Conservation (phyloP, 345 rosid genomes). For the Citrus australasica region DNA sequence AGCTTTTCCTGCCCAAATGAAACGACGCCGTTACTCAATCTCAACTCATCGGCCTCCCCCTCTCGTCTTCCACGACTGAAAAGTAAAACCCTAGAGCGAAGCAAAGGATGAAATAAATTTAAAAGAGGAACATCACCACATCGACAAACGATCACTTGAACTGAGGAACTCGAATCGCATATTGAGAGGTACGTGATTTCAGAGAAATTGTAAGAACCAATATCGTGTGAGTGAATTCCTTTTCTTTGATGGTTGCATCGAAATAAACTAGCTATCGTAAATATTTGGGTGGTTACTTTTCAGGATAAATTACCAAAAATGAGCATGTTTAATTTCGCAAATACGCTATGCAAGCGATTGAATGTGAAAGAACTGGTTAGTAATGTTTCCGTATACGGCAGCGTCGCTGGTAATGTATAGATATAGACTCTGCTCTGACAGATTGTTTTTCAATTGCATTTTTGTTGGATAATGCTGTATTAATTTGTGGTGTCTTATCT, state of each 20-base stretch:
- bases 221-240: neutral
- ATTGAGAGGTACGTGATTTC: neutral
- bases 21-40: neutral
- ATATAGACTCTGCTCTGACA: neutral
- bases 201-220: too few relatives aligned
- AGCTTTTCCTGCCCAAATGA: neutral
- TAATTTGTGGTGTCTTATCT: neutral
- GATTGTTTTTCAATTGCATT: neutral
- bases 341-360: conserved; percentile 41
- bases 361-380: conserved; percentile 43
- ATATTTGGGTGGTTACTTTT: neutral
- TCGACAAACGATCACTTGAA: neutral
- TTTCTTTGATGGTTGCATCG: neutral
- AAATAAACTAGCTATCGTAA: neutral
- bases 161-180: neutral
- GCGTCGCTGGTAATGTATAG: conserved; percentile 33
- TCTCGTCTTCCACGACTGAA: neutral
- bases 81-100: neutral
- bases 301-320: neutral
- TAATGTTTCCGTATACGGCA: conserved; percentile 36
- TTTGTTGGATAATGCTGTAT: neutral
- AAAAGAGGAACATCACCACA: neutral
- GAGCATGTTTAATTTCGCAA: conserved; percentile 24
- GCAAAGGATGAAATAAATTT: neutral
- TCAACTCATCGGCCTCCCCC: neutral